Evolutionary conservation across 129 eudicot genomes (phyloP), one percentile per base, ranked within the genome.

Genomic region (Tanacetum coccineum): DNA sequence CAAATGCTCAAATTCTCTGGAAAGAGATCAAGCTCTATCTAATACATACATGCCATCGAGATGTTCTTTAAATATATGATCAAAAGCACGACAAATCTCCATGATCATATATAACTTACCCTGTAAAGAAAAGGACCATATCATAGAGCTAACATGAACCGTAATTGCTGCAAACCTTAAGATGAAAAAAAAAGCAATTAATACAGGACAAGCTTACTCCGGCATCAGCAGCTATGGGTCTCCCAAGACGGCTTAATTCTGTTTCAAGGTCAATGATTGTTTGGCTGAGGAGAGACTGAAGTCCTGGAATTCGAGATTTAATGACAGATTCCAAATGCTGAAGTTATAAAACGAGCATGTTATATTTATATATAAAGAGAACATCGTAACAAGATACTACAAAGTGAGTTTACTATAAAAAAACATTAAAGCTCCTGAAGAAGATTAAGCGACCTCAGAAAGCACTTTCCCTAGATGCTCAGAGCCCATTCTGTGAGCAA

Each of bases 271-370:
- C 95, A 46, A 85, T 67, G 30, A 92, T 88, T 46, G 96, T 88
- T 75, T 85, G 84, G 84, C 76, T 84, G 72, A 92, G 88, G 59
- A 92, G 95, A 57, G 98, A 88, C 83, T 92, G 98, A 72, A 92
- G 96, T 53, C 95, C 96, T 57, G 98, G 98, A 47, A 92, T 88
- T 71, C 96, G 84, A 59, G 98, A 88, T 68, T 92, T 92, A 79
- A 92, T 92, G 62, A 88, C 96, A 55, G 83, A 19, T 75, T 86
- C 98, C 87, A 92, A 76, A 75, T 92, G 98, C 98, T 92, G 87
- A 63, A 82, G 73, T 13, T 73, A 57, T 62, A 32, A 60, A 46
- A 68, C 7, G 21, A 65, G 70, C 9, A 65, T 59, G 50, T 66
- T 9, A 49, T 19, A 70, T 62, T 36, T 49, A 39, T 70, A 21